Base-by-base conservation (phyloP, 345 rosid genomes). In the Eucalyptus erythrocorys region DNA sequence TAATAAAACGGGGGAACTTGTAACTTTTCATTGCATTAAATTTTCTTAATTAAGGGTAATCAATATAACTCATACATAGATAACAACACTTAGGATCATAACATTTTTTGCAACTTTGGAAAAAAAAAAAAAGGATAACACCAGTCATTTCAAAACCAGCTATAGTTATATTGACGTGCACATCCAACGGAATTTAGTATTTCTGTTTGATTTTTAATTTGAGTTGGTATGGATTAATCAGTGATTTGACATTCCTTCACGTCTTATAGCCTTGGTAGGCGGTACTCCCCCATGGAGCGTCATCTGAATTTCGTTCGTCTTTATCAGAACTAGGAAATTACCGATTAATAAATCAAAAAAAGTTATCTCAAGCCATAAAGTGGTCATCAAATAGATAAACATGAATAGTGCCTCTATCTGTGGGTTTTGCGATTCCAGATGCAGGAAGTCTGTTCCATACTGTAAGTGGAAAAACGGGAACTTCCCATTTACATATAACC, bases 381-480 rank as follows among this genome's bases (percentile, higher is more conserved):
- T 14, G 6, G 19, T 64, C 40, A n/a, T 64, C 15, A n/a, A 64
- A n/a, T 61, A 27, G n/a, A 55, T 55, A 30, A 27, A 27, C 30
- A 27, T 3, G 32, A 11, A 50, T 22, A 26, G 32, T 43, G 49
- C 47, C 80, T 11, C 43, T 13, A 22, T 48, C 37, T 40, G n/a
- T 43, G 84, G 42, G 45, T 59, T 90, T 89, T 87, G 53, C 90
- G 92, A 89, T 86, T 91, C 93, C 93, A 88, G 90, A 91, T 89
- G 92, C 93, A 91, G 92, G 92, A 90, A 88, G 14, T 66, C 19
- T 93, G 92, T 87, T 90, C 76, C 92, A 91, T 93, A 34, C 94
- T 85, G 82, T 80, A 91, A 89, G 89, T 88, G 89, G 94, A 91
- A 91, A 88, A 47, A 84, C n/a, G 68, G 55, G 19, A 53, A 71